phyloP scores from a whole-genome alignment of 495 filamentous ascomycete genomes.

The Collariella sp. region DNA sequence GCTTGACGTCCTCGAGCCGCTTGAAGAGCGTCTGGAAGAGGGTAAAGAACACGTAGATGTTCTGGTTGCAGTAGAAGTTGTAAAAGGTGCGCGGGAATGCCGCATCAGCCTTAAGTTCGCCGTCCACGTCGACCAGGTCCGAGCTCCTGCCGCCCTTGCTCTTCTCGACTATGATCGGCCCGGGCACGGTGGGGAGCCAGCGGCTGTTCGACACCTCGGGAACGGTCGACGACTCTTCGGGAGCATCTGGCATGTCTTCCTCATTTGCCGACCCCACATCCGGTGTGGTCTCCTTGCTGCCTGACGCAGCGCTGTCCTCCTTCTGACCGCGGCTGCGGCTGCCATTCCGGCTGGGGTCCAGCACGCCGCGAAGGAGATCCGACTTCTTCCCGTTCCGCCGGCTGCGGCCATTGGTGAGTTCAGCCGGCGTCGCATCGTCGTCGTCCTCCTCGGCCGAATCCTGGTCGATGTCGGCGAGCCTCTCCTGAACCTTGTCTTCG shows the following conservation, averaged over 20 bases:
- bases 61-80: slow-evolving; percentile 82
- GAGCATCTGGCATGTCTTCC: slow-evolving; percentile 50
- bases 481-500: slow-evolving; percentile 63
- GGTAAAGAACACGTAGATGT: slow-evolving; percentile 87
- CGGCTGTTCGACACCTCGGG: slow-evolving; percentile 49
- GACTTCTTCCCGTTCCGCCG: slow-evolving; percentile 66
- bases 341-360: slow-evolving; percentile 67
- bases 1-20: slow-evolving; percentile 73
- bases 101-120: slow-evolving; percentile 65
- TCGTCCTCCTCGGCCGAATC: slow-evolving; percentile 59
- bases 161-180: slow-evolving; percentile 38
- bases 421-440: slow-evolving; percentile 49
- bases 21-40: slow-evolving; percentile 83
- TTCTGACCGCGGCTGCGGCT: slow-evolving; percentile 54
- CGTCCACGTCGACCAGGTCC: slow-evolving; percentile 40
- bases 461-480: slow-evolving; percentile 60
- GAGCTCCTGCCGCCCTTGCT: slow-evolving; percentile 29
- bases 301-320: slow-evolving; percentile 59
- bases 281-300: slow-evolving; percentile 81
- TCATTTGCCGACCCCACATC: slow-evolving; percentile 64
- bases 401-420: slow-evolving; percentile 51
- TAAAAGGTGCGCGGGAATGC: slow-evolving; percentile 70
- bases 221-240: slow-evolving; percentile 38
- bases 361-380: slow-evolving; percentile 74
- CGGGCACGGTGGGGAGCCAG: slow-evolving; percentile 43